Evolutionary conservation across 345 rosid species (phyloP), one percentile per base, ranked within the genome.

Genomic region (Eucalyptus tenuipes): DNA sequence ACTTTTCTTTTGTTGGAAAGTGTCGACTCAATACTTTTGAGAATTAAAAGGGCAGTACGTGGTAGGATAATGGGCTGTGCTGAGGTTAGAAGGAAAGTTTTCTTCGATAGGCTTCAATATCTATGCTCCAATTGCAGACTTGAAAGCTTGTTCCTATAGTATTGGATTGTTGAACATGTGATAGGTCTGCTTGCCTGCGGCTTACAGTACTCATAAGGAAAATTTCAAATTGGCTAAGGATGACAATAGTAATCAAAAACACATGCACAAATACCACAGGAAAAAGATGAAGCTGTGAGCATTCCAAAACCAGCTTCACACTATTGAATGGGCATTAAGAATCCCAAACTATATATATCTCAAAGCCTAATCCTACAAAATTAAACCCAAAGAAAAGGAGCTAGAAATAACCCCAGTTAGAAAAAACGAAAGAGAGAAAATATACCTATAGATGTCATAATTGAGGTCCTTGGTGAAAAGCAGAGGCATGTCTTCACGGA

Each of bases 401-500:
- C 49, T 44, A 86, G 27, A 89, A 86, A 10, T 10, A n/a, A 15
- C 75, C 33, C 80, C 15, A 89, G 86, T 88, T 25, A 75, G 37
- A 88, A 53, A 64, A 75, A 50, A 91, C 92, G 90, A 92, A 90
- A 92, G 91, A 92, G 91, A 92, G 91, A 87, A 91, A 86, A 1
- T 27, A 61, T 86, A 96, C 99, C 98, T 95, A 93, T 97, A 97
- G 59, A 97, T 94, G 88, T 95, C 95, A 90, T 97, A 96, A 90
- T 95, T 95, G 89, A 95, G 96, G 91, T 97, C 99, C 85, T 90
- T 94, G 59, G 93, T 85, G 90, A 97, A 97, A 88, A 97, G 89
- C 59, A 93, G 49, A 59, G 98, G 98, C 97, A 95, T 88, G 91
- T 96, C 99, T 89, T 97, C 98, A 1, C 98, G 97, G 49, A 97